Evolutionary conservation across 352 stramenopile species (phyloP), one percentile per base, ranked within the genome.

Genomic region (Pythium scleroteichum): DNA sequence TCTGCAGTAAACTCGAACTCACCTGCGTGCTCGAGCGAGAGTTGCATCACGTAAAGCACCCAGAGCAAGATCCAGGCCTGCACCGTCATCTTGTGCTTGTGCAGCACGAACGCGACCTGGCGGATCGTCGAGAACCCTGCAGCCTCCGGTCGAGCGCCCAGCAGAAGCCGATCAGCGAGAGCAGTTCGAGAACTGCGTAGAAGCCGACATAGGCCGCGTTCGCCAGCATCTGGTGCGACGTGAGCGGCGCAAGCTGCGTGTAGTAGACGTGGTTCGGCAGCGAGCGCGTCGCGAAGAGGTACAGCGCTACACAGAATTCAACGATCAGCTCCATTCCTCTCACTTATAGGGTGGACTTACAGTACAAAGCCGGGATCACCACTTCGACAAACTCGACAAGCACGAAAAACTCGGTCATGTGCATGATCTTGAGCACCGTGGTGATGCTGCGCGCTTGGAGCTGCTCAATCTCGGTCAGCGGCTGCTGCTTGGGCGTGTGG

Each of bases 51-150:
- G 41, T 40, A 51, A 0, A 67, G 38, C 24, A 68, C 40, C 71
- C 64, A 73, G 4, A 66, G 22, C 0, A 64, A 33, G 1, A 70
- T 20, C 20, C 50, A 61, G 3, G 14, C 26, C 24, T 69, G 64
- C 13, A 73, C 29, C 8, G 64, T 22, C 40, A 46, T 29, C 23
- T 12, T 38, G 23, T 80, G 69, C 0, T 62, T 73, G 23, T 68
- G 52, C 19, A 80, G 29, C 6, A 75, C 72, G 26, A 80, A 80
- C 2, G 50, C 59, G 1, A 80, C 53, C 14, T 71, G 66, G 2
- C 26, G 29, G 19, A 64, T 2, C 8, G 23, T 27, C 27, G 56
- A 64, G 5, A 50, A 50, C 5, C 27, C 10, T 38, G 16, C 22
- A 64, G 2, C 20, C 24, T 38, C 14, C 35, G 56, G 19, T 40